Conservation (phyloP, 2,329 filamentous ascomycete species). For the Microsporum ferrugineum region DNA sequence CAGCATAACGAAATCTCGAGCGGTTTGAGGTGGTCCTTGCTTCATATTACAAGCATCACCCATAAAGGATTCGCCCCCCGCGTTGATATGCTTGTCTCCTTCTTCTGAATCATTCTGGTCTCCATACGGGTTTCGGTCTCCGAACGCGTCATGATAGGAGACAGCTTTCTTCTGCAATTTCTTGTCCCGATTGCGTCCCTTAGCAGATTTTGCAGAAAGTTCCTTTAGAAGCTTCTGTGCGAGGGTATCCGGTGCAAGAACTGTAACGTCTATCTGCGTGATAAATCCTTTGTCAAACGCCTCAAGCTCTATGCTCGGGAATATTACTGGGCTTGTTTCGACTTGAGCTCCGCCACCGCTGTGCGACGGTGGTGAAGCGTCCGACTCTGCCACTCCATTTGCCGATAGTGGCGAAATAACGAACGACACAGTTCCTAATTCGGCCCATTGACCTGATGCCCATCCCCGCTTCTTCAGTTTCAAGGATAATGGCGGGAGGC, state of each 20-base stretch:
- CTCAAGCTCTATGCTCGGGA: conserved; percentile 26
- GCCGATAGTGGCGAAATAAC: conserved; percentile 33
- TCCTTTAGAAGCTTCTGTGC: conserved; percentile 5
- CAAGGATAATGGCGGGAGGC: conserved; percentile 37
- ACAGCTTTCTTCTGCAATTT: not conserved
- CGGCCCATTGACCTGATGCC: conserved; percentile 33
- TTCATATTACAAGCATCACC: not conserved
- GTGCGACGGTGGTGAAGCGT: not conserved
- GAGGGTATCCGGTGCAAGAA: conserved; percentile 27
- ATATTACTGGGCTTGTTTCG: conserved; percentile 10
- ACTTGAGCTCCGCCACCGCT: not conserved
- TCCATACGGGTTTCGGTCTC: not conserved
- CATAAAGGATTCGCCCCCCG: not conserved
- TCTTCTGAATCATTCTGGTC: not conserved
- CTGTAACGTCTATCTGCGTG: conserved; percentile 28
- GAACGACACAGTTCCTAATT: conserved; percentile 42
- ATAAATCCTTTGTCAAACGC: conserved; percentile 22
- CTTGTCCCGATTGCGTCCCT: not conserved
- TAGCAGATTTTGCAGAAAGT: not conserved
- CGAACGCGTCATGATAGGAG: not conserved
- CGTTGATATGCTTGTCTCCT: not conserved
- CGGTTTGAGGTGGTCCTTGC: not conserved
- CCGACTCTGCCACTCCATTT: not conserved
- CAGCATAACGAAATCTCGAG: not conserved
- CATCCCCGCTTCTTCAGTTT: conserved; percentile 43